Evolutionary conservation across 2,329 filamentous ascomycete species (phyloP), one percentile per base, ranked within the genome.

Genomic region (Catunica adiposa): DNA sequence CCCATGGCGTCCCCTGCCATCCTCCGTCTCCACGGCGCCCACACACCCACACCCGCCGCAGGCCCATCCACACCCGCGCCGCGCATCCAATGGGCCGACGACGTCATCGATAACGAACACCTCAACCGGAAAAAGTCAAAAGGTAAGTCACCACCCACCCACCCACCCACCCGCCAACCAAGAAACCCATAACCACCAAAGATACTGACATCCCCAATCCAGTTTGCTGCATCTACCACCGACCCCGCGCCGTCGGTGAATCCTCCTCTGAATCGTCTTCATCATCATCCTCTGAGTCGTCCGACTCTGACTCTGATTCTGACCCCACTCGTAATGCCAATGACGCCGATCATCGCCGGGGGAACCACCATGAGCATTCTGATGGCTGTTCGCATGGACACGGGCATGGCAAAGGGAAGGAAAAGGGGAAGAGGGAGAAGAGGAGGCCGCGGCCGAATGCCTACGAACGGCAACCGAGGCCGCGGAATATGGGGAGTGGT

Each of bases 141-240:
- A 79, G 86, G 88, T 90, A 68, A 34, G 68, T 63, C 17, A 2
- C 40, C 9, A 58, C 17, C 34, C 29, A 34, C 34, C 26, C 53
- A 52, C 25, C 20, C 14, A 20, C n/a, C n/a, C 11, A 25, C 23
- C 11, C 37, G 11, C 48, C 50, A 23, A 11, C 44, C 9, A 34
- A 11, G 11, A 5, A 5, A 5, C 29, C 5, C 29, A 34, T 5
- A 5, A 34, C 29, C 11, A 34, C 29, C 5, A 5, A 34, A 34
- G 5, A 34, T 34, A 5, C 5, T 34, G 5, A 34, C 29, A 34
- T 26, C 9, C 22, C 23, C 6, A n/a, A 11, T 34, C 25, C 22
- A 94, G 92, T 97, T n/a, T 98, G 92, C 76, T 98, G 92, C 68
- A 98, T 98, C 68, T 98, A 96, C 71, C 90, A 96, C 71, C 85